Base-by-base conservation (phyloP, 2,329 filamentous ascomycete genomes). In the Clarireedia monteithiana region DNA sequence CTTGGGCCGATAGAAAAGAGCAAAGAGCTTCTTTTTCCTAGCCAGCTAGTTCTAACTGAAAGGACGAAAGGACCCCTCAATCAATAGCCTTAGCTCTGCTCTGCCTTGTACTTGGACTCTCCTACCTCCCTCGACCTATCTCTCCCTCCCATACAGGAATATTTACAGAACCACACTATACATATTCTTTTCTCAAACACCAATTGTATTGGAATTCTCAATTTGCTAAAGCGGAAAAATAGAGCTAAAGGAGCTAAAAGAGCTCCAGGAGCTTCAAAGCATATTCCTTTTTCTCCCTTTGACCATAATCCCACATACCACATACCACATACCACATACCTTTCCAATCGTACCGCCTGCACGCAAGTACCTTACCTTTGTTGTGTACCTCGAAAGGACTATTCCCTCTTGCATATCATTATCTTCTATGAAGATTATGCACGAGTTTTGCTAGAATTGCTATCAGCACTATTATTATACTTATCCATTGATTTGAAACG, bases 181-280 rank as follows among this genome's bases (percentile, higher is more conserved):
- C 20, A 14, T 44, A 24, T 54, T 48, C 45, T 30, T 34, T 39
- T 48, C 42, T 54, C 51, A 54, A 54, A 54, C 45, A 54, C 17
- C 52, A 54, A 54, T 54, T 54, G 52, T 54, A 36, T 34, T 40
- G 45, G 48, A 54, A 42, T 53, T 24, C 26, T 24, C 6, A 40
- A 40, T 40, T 40, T 14, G 14, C 23, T 46, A 24, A 10, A 14
- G 23, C 20, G 23, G 44, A 46, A 46, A 46, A 45, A 17, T 15
- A 44, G 17, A 44, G 40, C 17, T 15, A 20, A 20, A 24, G 14
- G 24, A 26, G 26, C 20, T 47, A 53, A 17, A 39, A 14, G 30
- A 27, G 23, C 14, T 20, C 23, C 26, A 26, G 20, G 6, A 53
- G 50, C 50, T 47, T 40, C 46, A 34, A 54, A 45, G 42, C 39